phyloP scores from a whole-genome alignment of 768 basidiomycete genomes.

The Lentinus brumalis region DNA sequence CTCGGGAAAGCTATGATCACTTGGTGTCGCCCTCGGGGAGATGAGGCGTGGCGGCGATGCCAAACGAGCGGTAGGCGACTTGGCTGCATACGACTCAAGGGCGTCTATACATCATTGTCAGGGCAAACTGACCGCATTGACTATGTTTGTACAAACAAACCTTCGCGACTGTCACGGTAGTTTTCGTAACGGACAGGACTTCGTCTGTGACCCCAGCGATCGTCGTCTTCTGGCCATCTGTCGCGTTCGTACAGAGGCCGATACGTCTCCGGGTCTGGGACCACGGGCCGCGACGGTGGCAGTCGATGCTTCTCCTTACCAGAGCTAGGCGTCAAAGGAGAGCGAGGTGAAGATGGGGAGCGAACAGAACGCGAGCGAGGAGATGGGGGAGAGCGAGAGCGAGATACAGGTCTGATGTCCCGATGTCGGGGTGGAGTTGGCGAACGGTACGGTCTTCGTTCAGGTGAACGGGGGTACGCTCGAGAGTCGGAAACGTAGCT shows the following conservation, averaged over 20 bases:
- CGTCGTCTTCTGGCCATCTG: slow-evolving; percentile 13
- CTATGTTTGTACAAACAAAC: not conserved
- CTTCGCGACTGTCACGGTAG: not conserved
- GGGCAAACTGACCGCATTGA: not conserved
- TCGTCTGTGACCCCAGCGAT: not conserved
- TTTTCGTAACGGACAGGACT: slow-evolving; percentile 3
- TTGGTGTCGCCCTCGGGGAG: slow-evolving; percentile 21
- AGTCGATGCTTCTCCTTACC: slow-evolving; percentile 33
- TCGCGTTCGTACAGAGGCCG: slow-evolving; percentile 17
- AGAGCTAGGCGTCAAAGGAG: slow-evolving; percentile 23
- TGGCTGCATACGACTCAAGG: slow-evolving; percentile 2
- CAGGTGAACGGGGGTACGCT: slow-evolving; percentile 9
- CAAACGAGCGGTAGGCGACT: slow-evolving; percentile 7
- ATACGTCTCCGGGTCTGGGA: slow-evolving; percentile 15
- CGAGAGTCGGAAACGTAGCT: slow-evolving; percentile 8
- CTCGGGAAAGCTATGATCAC: slow-evolving; percentile 14
- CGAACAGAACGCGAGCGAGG: slow-evolving; percentile 5
- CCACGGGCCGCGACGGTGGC: slow-evolving; percentile 23
- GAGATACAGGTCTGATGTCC: slow-evolving; percentile 2
- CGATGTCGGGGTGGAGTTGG: slow-evolving; percentile 2
- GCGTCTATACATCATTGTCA: not conserved
- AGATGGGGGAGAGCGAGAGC: not conserved
- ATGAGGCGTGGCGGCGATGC: slow-evolving; percentile 17
- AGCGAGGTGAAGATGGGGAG: slow-evolving; percentile 29
- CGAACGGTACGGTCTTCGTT: slow-evolving; percentile 14